A percentile compares a stretch with the other conserved stretches of the same genome.
These are phyloP conservation scores for Trichoderma asperellum DNA, from an alignment of 2,329 filamentous ascomycete genomes.

Conservation along the genomic window DNA sequence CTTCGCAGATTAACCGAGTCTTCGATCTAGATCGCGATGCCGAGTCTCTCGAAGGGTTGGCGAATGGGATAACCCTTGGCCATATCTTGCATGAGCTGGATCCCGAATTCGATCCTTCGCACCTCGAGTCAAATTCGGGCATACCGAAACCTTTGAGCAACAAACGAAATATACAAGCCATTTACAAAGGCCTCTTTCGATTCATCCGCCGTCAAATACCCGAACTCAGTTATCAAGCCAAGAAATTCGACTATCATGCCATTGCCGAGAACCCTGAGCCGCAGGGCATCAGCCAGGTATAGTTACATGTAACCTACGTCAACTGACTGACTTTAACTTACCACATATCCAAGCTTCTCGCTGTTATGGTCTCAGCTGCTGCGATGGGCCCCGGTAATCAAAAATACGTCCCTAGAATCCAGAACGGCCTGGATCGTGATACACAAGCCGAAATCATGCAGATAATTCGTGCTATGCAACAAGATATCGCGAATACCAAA, in stretches of 20 bases:
- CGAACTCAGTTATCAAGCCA: slow-evolving; percentile 56
- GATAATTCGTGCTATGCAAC: slow-evolving; percentile 49
- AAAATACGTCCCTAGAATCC: slow-evolving; percentile 55
- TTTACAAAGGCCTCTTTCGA: slow-evolving; percentile 58
- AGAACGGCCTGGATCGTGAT: slow-evolving; percentile 46
- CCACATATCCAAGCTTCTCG: slow-evolving; percentile 57
- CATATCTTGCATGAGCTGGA: slow-evolving; percentile 63
- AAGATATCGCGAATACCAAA: slow-evolving; percentile 43
- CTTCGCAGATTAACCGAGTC: slow-evolving; percentile 42
- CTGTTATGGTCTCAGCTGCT: slow-evolving; percentile 64
- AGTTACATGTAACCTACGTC: slow-evolving; percentile 25
- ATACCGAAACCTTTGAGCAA: slow-evolving; percentile 51
- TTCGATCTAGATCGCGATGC: slow-evolving; percentile 52
- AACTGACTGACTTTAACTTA: not conserved
- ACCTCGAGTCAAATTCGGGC: slow-evolving; percentile 54
- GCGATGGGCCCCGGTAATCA: slow-evolving; percentile 62
- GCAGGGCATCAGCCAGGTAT: slow-evolving; percentile 58
- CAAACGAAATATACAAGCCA: slow-evolving; percentile 57
- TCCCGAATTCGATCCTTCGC: slow-evolving; percentile 57
- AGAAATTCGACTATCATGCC: slow-evolving; percentile 59
- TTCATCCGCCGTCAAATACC: slow-evolving; percentile 59
- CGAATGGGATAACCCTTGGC: slow-evolving; percentile 59
- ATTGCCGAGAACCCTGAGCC: slow-evolving; percentile 61
- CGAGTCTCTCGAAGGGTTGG: slow-evolving; percentile 55
- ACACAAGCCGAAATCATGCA: slow-evolving; percentile 52